phyloP scores from a whole-genome alignment of 805 yeast genomes.

The Starmerella apicola region DNA sequence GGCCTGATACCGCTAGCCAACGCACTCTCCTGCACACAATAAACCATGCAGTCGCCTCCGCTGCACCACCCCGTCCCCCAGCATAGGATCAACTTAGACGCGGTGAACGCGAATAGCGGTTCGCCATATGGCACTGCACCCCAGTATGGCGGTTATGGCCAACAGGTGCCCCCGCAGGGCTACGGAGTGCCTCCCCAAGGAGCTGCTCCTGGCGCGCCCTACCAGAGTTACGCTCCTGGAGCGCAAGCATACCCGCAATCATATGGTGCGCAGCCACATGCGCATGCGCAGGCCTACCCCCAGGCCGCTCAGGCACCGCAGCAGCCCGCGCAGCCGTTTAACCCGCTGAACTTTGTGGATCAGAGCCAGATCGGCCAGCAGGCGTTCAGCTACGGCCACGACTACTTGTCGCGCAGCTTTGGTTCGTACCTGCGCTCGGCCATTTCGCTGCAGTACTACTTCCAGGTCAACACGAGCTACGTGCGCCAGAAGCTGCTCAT shows the following conservation, averaged over 20 bases:
- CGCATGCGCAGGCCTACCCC: neutral
- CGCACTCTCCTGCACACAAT: no score
- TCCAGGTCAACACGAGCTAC: conserved; percentile 81
- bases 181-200: no score
- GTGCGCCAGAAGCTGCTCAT: conserved; percentile 62
- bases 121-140: neutral
- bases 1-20: no score
- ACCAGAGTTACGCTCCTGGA: neutral
- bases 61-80: conserved; percentile 35
- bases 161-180: conserved; percentile 1
- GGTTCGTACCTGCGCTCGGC: conserved; percentile 36
- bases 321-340: conserved; percentile 13
- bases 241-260: conserved; percentile 1
- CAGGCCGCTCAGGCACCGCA: conserved; percentile 1
- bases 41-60: conserved; percentile 27
- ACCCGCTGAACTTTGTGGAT: conserved; percentile 56
- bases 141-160: neutral
- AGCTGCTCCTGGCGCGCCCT: neutral
- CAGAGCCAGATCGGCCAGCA: conserved; percentile 73
- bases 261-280: no score
- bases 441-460: conserved; percentile 64
- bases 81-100: conserved; percentile 32
- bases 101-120: conserved; percentile 3
- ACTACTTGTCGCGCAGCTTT: conserved; percentile 60
- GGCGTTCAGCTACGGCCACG: conserved; percentile 72